Conservation (phyloP, 2,329 filamentous ascomycete species). For the Ceratocystiopsis sp. region DNA sequence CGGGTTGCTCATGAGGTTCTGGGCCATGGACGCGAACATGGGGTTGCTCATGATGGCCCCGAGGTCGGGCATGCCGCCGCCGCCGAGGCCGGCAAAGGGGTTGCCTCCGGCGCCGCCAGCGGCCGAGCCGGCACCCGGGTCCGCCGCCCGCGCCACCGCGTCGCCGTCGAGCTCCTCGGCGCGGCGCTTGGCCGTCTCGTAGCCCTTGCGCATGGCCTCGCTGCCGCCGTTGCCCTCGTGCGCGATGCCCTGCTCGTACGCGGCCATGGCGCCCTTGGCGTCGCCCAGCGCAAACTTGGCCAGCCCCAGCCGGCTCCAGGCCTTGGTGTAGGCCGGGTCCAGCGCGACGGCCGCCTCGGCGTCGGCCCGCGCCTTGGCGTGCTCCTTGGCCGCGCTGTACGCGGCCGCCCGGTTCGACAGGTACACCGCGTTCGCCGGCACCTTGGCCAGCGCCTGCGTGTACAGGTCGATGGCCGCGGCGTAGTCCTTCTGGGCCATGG, state of each 20-base stretch:
- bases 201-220: constrained; percentile 94
- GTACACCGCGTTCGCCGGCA: constrained; percentile 85
- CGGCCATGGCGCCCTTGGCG: constrained; percentile 81
- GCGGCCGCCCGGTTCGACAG: constrained; percentile 94
- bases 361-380: constrained; percentile 69
- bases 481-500: constrained; percentile 93
- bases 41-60: constrained; percentile 86
- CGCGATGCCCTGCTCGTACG: constrained; percentile 84
- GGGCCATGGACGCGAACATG: constrained; percentile 95
- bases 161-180: constrained; percentile 60
- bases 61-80: constrained; percentile 76
- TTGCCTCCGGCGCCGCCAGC: no score
- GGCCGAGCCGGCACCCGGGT: no score
- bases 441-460: constrained; percentile 64
- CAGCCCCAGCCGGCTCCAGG: constrained; percentile 84
- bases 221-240: constrained; percentile 86
- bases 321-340: constrained; percentile 91
- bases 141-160: no score
- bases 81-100: constrained; percentile 27
- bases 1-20: constrained; percentile 94
- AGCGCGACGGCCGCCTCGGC: constrained; percentile 78
- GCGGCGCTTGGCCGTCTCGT: constrained; percentile 77
- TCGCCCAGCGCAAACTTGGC: constrained; percentile 86
- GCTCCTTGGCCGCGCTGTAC: constrained; percentile 69
- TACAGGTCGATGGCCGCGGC: constrained; percentile 66